phyloP scores from a whole-genome alignment of 805 yeast species.

The Barnettozyma sucrosica region DNA sequence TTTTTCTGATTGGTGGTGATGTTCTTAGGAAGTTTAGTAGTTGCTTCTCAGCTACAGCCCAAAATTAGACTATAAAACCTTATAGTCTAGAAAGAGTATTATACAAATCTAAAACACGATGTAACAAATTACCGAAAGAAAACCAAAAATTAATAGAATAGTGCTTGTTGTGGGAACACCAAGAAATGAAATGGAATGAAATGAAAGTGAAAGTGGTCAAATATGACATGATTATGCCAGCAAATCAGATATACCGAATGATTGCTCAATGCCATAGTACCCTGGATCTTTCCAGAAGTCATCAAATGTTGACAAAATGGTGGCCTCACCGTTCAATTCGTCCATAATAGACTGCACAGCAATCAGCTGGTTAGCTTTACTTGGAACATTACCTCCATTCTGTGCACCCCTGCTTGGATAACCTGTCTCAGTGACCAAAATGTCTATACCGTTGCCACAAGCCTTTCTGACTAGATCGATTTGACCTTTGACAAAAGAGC shows the following conservation, averaged over 20 bases:
- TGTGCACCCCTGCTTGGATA: conserved; percentile 72
- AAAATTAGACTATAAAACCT: neutral
- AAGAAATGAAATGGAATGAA: neutral
- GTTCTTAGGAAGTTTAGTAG: too few species aligned
- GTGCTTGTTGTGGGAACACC: neutral
- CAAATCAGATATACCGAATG: conserved; percentile 57
- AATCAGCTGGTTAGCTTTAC: conserved; percentile 57
- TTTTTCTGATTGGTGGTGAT: too few species aligned
- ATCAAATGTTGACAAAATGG: conserved; percentile 73
- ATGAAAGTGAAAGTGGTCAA: too few species aligned
- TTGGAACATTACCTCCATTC: conserved; percentile 73
- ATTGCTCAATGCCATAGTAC: conserved; percentile 77
- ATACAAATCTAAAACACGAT: neutral
- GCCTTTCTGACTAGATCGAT: conserved; percentile 43
- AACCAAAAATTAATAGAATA: neutral
- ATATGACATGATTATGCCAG: conserved; percentile 8
- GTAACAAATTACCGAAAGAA: neutral
- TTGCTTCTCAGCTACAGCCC: neutral
- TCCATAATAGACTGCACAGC: conserved; percentile 64
- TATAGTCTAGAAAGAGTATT: neutral
- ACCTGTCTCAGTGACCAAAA: conserved; percentile 80
- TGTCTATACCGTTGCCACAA: conserved; percentile 49
- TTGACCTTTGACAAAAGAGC: conserved; percentile 64
- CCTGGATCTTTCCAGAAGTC: conserved; percentile 90
- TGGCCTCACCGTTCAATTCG: conserved; percentile 51